These are phyloP conservation scores for Phytopythium sindhum DNA, from an alignment of 352 stramenopile genomes.

Conservation along the genomic window DNA sequence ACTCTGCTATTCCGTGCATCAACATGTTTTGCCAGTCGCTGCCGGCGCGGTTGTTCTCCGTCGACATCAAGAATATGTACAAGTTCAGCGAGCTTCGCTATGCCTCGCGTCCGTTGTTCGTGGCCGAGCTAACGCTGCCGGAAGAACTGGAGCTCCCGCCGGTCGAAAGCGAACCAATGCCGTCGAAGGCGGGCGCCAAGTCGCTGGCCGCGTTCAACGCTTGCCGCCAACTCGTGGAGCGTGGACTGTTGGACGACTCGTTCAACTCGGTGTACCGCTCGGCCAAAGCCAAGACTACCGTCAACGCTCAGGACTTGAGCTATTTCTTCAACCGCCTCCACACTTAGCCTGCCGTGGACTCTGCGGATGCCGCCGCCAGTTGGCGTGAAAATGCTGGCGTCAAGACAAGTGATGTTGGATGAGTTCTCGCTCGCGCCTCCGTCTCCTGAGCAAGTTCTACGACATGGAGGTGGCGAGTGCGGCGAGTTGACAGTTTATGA, in stretches of 20 bases:
- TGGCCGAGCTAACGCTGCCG: slow-evolving; percentile 46
- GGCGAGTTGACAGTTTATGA: not conserved
- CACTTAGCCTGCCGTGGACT: slow-evolving; percentile 16
- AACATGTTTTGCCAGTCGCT: slow-evolving; percentile 82
- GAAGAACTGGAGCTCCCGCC: slow-evolving; percentile 39
- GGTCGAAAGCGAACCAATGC: slow-evolving; percentile 45
- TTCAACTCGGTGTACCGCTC: slow-evolving; percentile 77
- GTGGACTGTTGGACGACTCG: slow-evolving; percentile 51
- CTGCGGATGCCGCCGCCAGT: not conserved
- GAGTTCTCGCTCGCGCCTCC: not conserved
- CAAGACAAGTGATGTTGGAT: not conserved
- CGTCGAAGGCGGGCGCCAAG: slow-evolving; percentile 58
- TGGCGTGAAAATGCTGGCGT: not conserved
- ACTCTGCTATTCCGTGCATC: slow-evolving; percentile 67
- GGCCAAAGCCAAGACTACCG: slow-evolving; percentile 35
- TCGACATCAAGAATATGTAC: slow-evolving; percentile 59
- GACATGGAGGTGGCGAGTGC: not conserved
- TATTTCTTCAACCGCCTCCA: slow-evolving; percentile 50
- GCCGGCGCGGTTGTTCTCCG: slow-evolving; percentile 42
- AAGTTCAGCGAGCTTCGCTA: slow-evolving; percentile 26
- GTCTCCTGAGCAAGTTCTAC: not conserved
- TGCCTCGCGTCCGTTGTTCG: slow-evolving; percentile 46
- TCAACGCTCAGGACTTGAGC: slow-evolving; percentile 41
- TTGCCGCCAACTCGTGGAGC: slow-evolving; percentile 49
- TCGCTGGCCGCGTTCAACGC: slow-evolving; percentile 54